Base-by-base conservation (phyloP, 2,329 filamentous ascomycete species). In the Monosporascus sp. region DNA sequence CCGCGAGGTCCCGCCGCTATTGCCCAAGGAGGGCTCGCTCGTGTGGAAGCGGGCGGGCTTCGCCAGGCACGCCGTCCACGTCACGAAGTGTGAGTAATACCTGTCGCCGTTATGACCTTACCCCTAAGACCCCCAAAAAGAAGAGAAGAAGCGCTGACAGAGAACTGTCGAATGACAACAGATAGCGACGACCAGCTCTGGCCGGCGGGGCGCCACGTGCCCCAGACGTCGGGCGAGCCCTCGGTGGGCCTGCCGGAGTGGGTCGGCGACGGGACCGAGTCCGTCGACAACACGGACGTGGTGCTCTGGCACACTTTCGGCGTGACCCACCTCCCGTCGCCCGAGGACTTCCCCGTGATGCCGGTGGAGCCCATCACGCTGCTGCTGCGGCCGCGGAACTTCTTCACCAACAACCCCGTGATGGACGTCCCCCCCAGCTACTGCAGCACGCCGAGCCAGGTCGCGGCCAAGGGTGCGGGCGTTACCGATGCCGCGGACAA, bases 291-390 rank as follows among this genome's bases (percentile, higher is more conserved):
- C 75, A 89, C 85, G 1, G 89, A 97, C 67, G 74, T 96, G 31
- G 91, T 97, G 1, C 80, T 96, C 17, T 97, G 91, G 91, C 91
- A 96, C 73, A 96, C 90, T 0, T 97, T 96, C 65, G 92, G 92
- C 37, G 78, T 96, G 37, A 93, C 88, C 1, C 92, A 96, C 68
- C 93, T 96, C 76, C 91, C 92, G 0, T 77, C 88, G 0, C 90
- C 91, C 0, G 92, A 97, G 67, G 92, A 96, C 70, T 96, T 90
- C 75, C 92, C 92, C 31, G 79, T 96, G 62, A 96, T 96, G 91
- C 90, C 90, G 0, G 88, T 83, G 0, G 88, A 92, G 75, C 88
- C 89, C 1, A 92, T 96, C 80, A 89, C 84, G 1, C 74, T 96
- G 61, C 77, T 95, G 37, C 76, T 95, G 41, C 76, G 89, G 35